Conservation (phyloP, 371 early-diverging fungal genomes). For the Choanephora cucurbitarum region DNA sequence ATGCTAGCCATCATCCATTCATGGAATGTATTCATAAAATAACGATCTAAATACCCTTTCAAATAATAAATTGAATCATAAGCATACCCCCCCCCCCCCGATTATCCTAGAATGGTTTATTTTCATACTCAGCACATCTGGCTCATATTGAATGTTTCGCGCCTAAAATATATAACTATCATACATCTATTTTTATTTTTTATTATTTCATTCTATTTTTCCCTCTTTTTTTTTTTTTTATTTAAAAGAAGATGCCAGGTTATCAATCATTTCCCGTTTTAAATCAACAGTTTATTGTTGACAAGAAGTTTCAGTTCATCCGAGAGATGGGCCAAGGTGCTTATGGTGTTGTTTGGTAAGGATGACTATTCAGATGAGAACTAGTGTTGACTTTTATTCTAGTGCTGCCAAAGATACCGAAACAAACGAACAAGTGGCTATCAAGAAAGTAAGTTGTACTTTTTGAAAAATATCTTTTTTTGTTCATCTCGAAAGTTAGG, state of each 20-base stretch:
- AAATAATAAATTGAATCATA: too few species aligned
- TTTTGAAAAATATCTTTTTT: too few species aligned
- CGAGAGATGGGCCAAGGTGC: conserved; percentile 93
- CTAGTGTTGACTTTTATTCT: too few species aligned
- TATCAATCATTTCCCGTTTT: conserved; percentile 69
- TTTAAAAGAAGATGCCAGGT: conserved; percentile 33
- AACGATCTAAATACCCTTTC: too few species aligned
- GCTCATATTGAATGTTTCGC: too few species aligned
- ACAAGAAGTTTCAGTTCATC: conserved; percentile 77
- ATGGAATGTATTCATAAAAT: too few species aligned
- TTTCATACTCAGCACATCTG: too few species aligned
- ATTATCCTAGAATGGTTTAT: too few species aligned
- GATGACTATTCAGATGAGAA: not conserved
- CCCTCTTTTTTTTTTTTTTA: not conserved
- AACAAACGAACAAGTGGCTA: conserved; percentile 87
- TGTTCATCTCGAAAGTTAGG: conserved; percentile 19
- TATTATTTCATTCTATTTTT: not conserved
- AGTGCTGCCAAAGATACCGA: conserved; percentile 81
- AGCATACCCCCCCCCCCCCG: too few species aligned
- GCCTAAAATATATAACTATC: too few species aligned
- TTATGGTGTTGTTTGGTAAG: conserved; percentile 88
- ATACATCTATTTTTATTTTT: too few species aligned
- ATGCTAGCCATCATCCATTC: too few species aligned
- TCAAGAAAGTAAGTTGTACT: conserved; percentile 92
- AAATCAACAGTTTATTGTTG: conserved; percentile 71